Base-by-base conservation (phyloP, 306 rosid genomes). In the Cucurbita argyrosperma region DNA sequence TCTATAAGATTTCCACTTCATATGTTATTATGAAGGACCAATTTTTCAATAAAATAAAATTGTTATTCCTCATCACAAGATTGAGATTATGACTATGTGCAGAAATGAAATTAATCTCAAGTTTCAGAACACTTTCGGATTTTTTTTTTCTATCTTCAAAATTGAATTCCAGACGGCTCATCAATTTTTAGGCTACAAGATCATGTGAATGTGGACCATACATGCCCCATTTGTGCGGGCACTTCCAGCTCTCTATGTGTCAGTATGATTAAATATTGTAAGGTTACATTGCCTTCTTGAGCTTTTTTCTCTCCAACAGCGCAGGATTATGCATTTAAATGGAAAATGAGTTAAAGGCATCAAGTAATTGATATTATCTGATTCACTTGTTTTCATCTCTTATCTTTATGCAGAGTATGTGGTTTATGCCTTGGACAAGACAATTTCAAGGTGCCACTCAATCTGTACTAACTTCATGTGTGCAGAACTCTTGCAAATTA, bases 371-470 rank as follows among this genome's bases (percentile, higher is more conserved):
- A 58, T 23, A 76, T 39, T 76, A 37, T 50, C 35, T 74, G 35
- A n/a, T 47, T 66, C 50, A 74, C 30, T 74, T 63, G 77, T 23
- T 73, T 79, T 74, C 70, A 49, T 77, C 39, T 75, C 46, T 62
- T 37, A 38, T 66, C 13, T 74, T 75, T 76, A 59, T 89, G 85
- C 92, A 94, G 98, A 90, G 82, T 94, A 77, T 60, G 87, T 90
- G 74, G 87, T 79, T 78, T 70, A 89, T 80, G 5, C 88, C 30
- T 88, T 89, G 45, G 97, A 94, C 89, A 94, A 90, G 83, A 81
- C 87, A 54, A 78, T 94, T 77, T 90, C 91, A 39, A 94, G 98
- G 98, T 90, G 87, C 72, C 55, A 14, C 51, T 49, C 77, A n/a
- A 71, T 74, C 70, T 71, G 54, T 52, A n/a, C 35, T 39, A 54